A percentile compares a stretch with the other conserved stretches of the same genome.
Evolutionary conservation across 495 filamentous ascomycete species (phyloP).

Genomic region (Xylaria acuta): DNA sequence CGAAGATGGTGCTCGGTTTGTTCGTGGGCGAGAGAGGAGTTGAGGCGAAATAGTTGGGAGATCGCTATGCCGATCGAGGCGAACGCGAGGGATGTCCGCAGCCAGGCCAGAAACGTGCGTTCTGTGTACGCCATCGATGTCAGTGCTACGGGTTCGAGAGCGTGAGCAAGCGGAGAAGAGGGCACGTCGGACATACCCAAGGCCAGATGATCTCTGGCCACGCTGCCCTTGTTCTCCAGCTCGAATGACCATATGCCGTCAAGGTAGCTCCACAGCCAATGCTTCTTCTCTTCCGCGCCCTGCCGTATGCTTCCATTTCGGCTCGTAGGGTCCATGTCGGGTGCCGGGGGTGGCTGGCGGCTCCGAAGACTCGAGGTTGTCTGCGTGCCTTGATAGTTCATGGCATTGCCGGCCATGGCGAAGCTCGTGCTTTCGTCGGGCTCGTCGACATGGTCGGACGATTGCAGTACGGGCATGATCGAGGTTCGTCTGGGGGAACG

Average conservation of each 20-base stretch:
- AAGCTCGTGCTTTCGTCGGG: slow-evolving; percentile 42
- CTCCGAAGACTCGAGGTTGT: slow-evolving; percentile 35
- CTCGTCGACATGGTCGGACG: slow-evolving; percentile 35
- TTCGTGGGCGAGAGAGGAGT: slow-evolving; percentile 63
- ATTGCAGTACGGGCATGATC: slow-evolving; percentile 28
- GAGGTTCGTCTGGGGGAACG: slow-evolving; percentile 26
- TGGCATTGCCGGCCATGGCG: slow-evolving; percentile 34
- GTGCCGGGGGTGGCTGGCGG: slow-evolving; percentile 27
- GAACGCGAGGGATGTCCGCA: slow-evolving; percentile 93
- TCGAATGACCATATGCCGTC: slow-evolving; percentile 83
- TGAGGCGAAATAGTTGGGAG: slow-evolving; percentile 94
- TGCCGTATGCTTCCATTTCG: slow-evolving; percentile 21
- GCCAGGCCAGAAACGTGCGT: slow-evolving; percentile 96
- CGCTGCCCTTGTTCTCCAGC: slow-evolving; percentile 95
- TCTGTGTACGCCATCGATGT: slow-evolving; percentile 59
- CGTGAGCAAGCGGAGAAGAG: slow-evolving; percentile 8
- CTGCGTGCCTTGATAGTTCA: slow-evolving; percentile 47
- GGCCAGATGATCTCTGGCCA: slow-evolving; percentile 92
- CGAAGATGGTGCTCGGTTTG: slow-evolving; percentile 47
- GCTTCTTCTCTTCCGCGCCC: slow-evolving; percentile 31
- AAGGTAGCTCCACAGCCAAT: slow-evolving; percentile 50
- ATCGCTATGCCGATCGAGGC: slow-evolving; percentile 96
- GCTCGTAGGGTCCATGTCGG: slow-evolving; percentile 19
- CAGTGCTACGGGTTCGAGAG: slow-evolving; percentile 28
- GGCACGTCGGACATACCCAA: slow-evolving; percentile 67